A percentile compares a stretch with the other conserved stretches of the same genome.
phyloP scores from a whole-genome alignment of 257 asterid genomes.

The Coffea eugenioides region DNA sequence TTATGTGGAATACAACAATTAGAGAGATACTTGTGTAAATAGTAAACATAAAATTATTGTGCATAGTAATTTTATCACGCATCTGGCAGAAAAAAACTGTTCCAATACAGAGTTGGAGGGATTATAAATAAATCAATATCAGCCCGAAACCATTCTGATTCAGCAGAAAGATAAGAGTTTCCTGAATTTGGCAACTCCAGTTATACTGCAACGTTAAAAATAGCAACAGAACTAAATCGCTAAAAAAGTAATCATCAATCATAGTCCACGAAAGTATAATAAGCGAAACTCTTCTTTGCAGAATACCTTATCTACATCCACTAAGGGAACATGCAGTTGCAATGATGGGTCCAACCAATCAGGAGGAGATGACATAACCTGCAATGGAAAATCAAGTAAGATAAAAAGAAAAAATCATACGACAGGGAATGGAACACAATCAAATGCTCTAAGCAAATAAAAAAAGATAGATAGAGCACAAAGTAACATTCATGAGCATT shows the following conservation, averaged over 20 bases:
- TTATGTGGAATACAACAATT: neutral
- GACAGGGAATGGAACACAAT: neutral
- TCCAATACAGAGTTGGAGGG: neutral
- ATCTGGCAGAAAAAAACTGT: neutral
- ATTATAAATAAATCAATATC: neutral
- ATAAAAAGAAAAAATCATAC: slow-evolving; percentile 15
- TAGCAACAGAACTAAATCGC: neutral
- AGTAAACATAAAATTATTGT: too few relatives aligned
- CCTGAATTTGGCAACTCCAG: neutral
- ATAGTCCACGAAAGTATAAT: neutral
- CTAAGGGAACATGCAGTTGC: slow-evolving; percentile 81
- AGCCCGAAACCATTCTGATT: neutral
- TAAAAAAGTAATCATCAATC: neutral
- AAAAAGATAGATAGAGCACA: neutral
- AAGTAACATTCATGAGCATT: neutral
- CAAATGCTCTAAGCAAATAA: neutral
- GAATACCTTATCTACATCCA: slow-evolving; percentile 91
- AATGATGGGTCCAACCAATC: slow-evolving; percentile 80
- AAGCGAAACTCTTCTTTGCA: slow-evolving; percentile 6
- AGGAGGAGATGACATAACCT: slow-evolving; percentile 69
- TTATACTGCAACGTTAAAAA: neutral
- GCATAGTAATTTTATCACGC: neutral
- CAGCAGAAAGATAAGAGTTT: neutral
- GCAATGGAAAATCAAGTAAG: slow-evolving; percentile 33
- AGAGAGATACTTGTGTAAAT: neutral